Conservation (phyloP, 2,329 filamentous ascomycete genomes). For the Verticillium alfalfae region DNA sequence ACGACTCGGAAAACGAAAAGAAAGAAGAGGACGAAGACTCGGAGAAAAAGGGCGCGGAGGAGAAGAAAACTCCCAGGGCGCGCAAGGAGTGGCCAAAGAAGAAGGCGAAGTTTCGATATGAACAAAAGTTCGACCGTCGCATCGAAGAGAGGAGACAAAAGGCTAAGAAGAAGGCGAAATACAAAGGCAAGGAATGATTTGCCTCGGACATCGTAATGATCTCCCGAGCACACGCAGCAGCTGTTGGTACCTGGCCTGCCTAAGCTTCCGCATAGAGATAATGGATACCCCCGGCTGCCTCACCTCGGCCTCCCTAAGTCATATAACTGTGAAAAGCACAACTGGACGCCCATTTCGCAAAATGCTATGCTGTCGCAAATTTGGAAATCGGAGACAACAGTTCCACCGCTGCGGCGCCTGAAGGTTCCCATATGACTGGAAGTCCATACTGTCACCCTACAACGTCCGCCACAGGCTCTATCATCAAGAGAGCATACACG, state of each 20-base stretch:
- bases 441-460: background rate
- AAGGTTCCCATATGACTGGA: background rate
- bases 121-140: slow-evolving; percentile 80
- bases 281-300: background rate
- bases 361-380: background rate
- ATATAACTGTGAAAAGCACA: background rate
- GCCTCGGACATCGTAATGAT: background rate
- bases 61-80: slow-evolving; percentile 35
- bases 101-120: slow-evolving; percentile 80
- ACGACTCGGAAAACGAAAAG: slow-evolving; percentile 26
- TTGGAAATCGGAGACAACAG: background rate
- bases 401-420: background rate
- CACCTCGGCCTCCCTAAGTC: background rate
- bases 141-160: slow-evolving; percentile 66
- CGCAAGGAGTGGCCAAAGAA: slow-evolving; percentile 72
- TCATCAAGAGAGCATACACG: background rate
- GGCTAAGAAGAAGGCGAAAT: slow-evolving; percentile 49
- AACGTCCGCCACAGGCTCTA: background rate
- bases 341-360: background rate
- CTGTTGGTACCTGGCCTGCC: background rate
- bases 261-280: background rate
- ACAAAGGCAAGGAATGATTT: slow-evolving; percentile 5
- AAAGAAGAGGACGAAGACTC: slow-evolving; percentile 25
- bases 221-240: background rate
- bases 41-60: slow-evolving; percentile 22